phyloP scores from a whole-genome alignment of 2,329 filamentous ascomycete species.

The Neonectria coccinea region DNA sequence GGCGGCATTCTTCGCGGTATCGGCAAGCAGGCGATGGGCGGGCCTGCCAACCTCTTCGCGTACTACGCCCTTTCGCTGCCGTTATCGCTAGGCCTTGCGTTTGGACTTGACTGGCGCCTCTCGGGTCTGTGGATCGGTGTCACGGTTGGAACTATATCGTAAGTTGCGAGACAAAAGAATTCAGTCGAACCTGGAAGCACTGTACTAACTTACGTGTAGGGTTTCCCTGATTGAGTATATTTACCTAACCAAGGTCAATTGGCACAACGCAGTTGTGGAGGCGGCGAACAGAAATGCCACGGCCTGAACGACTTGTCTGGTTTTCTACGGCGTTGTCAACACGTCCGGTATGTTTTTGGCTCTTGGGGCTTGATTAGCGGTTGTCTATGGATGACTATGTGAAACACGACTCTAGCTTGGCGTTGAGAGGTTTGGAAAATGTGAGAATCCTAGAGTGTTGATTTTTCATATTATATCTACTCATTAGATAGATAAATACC shows the following conservation, averaged over 20 bases:
- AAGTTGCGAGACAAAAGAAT: constrained; percentile 46
- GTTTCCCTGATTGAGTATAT: constrained; percentile 66
- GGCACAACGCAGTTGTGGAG: constrained; percentile 65
- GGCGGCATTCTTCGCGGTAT: constrained; percentile 89
- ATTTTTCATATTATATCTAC: constrained; percentile 1
- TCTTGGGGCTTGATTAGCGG: neutral
- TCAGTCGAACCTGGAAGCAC: neutral
- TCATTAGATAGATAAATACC: neutral
- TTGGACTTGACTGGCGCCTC: constrained; percentile 81
- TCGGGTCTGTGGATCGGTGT: constrained; percentile 86
- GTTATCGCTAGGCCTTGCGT: constrained; percentile 81
- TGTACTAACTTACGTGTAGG: constrained; percentile 48
- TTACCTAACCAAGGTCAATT: constrained; percentile 65
- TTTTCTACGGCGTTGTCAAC: neutral
- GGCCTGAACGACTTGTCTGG: constrained; percentile 48
- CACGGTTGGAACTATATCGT: constrained; percentile 76
- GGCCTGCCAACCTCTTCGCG: constrained; percentile 85
- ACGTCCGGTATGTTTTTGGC: neutral
- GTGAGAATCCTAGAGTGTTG: constrained; percentile 10
- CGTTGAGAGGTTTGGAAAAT: neutral
- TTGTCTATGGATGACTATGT: constrained; percentile 5
- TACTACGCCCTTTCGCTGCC: constrained; percentile 92
- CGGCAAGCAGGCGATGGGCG: constrained; percentile 88
- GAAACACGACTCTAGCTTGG: constrained; percentile 9
- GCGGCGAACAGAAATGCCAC: constrained; percentile 64